Conservation (phyloP, 2,329 filamentous ascomycete species). For the Nannizzia gypsea region DNA sequence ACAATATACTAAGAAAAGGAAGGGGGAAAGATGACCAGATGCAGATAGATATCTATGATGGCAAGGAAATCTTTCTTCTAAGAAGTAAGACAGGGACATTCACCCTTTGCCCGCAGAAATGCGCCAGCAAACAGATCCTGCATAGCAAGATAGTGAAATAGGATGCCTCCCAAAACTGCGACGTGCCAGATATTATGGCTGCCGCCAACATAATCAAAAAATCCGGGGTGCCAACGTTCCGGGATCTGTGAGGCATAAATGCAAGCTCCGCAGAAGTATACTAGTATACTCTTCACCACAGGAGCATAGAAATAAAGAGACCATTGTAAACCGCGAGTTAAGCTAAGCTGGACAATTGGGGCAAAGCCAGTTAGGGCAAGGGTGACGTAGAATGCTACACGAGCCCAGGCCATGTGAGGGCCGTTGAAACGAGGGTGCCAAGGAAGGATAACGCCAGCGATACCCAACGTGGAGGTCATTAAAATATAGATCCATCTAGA, state of each 20-base stretch:
- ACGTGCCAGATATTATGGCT: constrained; percentile 98
- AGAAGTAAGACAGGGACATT: constrained; percentile 20
- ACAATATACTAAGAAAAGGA: background rate
- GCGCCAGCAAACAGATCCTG: constrained; percentile 79
- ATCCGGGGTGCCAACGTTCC: constrained; percentile 82
- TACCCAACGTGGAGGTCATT: constrained; percentile 65
- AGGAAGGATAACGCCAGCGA: constrained; percentile 79
- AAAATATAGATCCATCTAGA: constrained; percentile 79
- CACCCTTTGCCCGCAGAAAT: constrained; percentile 53
- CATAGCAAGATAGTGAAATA: constrained; percentile 97
- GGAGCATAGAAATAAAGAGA: constrained; percentile 83
- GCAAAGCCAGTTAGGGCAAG: constrained; percentile 81
- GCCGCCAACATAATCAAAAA: constrained; percentile 89
- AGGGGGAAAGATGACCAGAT: background rate
- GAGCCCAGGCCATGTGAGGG: constrained; percentile 79
- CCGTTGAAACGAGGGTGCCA: constrained; percentile 96
- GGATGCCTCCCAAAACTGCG: constrained; percentile 82
- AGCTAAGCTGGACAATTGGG: constrained; percentile 71
- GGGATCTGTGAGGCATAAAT: constrained; percentile 88
- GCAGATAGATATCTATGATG: background rate
- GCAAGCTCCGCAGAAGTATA: constrained; percentile 73
- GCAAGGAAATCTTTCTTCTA: background rate
- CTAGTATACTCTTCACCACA: constrained; percentile 69
- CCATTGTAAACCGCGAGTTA: constrained; percentile 65
- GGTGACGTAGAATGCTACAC: constrained; percentile 82